Evolutionary conservation across 352 stramenopile genomes (phyloP).

Genomic region (Peronosclerospora sorghi): DNA sequence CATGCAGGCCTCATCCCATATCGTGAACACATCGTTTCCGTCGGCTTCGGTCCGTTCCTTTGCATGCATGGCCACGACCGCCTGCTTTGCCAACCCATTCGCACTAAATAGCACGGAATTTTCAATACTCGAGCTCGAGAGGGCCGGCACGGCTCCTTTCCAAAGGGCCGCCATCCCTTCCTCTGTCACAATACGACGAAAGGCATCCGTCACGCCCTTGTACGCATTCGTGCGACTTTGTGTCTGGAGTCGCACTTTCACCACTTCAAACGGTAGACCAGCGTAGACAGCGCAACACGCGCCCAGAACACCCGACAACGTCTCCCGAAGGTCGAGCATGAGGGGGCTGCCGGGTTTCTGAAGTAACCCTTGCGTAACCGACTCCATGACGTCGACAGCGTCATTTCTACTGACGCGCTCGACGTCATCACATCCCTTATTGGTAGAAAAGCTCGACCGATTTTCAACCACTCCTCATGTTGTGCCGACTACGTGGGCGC

Average conservation of each 20-base stretch:
- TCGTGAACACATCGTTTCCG: constrained; percentile 54
- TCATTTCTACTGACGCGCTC: too few relatives aligned
- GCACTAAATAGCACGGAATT: constrained; percentile 86
- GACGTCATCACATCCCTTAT: too few relatives aligned
- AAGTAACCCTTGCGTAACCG: too few relatives aligned
- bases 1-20: constrained; percentile 75
- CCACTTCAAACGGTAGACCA: constrained; percentile 80
- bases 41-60: constrained; percentile 30
- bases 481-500: too few relatives aligned
- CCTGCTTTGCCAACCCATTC: constrained; percentile 69
- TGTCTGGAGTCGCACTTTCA: constrained; percentile 82
- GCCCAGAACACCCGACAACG: constrained; percentile 56
- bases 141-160: constrained; percentile 78
- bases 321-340: constrained; percentile 77
- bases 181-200: constrained; percentile 58
- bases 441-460: too few relatives aligned
- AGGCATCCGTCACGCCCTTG: constrained; percentile 49
- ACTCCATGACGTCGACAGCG: not conserved
- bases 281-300: constrained; percentile 78
- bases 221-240: constrained; percentile 51
- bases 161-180: constrained; percentile 71
- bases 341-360: too few relatives aligned
- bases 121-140: constrained; percentile 83
- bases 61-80: constrained; percentile 46
- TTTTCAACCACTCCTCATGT: too few relatives aligned